A percentile compares a stretch with the other conserved stretches of the same genome.
Conservation (phyloP, 129 eudicot genomes). For the Tanacetum coccineum region DNA sequence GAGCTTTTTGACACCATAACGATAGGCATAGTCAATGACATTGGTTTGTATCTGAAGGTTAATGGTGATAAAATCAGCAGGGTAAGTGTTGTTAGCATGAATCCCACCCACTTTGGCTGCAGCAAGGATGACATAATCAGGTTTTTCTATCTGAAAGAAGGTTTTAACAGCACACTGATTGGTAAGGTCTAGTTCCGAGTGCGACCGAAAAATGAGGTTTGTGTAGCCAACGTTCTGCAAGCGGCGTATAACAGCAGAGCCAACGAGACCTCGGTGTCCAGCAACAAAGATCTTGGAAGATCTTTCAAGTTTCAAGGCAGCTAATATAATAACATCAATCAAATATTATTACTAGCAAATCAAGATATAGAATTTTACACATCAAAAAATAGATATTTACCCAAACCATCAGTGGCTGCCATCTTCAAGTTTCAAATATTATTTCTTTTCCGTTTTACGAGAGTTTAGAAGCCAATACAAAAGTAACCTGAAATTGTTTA, state of each 20-base stretch:
- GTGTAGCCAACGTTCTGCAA: slow-evolving; percentile 56
- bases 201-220: slow-evolving; percentile 72
- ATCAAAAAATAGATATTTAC: too few species aligned
- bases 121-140: slow-evolving; percentile 84
- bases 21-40: slow-evolving; percentile 66
- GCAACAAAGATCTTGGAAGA: slow-evolving; percentile 84
- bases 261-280: slow-evolving; percentile 94
- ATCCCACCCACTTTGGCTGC: slow-evolving; percentile 99
- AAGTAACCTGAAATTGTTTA: too few species aligned
- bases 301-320: slow-evolving; percentile 35
- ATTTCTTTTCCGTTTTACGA: too few species aligned
- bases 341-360: too few species aligned
- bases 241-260: slow-evolving; percentile 77
- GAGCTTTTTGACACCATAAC: slow-evolving; percentile 53
- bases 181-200: slow-evolving; percentile 84
- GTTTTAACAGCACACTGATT: slow-evolving; percentile 73
- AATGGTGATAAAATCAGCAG: slow-evolving; percentile 85
- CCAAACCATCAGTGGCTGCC: too few species aligned
- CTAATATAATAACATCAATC: too few species aligned
- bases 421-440: too few species aligned
- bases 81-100: slow-evolving; percentile 91
- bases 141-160: slow-evolving; percentile 72
- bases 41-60: slow-evolving; percentile 95
- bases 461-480: too few species aligned
- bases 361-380: too few species aligned